These are phyloP conservation scores for Capniomyces stellatus DNA, from an alignment of 371 early-diverging fungal genomes.

Conservation along the genomic window DNA sequence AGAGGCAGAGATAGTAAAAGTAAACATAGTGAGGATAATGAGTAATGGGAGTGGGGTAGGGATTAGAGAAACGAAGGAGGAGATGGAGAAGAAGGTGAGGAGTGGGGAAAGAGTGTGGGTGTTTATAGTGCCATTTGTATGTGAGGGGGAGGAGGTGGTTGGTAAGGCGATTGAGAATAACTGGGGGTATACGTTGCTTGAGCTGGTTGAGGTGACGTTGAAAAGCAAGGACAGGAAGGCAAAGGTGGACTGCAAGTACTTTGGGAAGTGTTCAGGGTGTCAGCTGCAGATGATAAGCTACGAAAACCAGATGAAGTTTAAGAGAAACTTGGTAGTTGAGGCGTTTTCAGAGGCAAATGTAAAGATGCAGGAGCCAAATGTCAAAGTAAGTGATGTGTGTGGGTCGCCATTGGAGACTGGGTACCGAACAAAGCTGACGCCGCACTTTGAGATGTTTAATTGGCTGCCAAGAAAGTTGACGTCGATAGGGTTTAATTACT, in stretches of 20 bases:
- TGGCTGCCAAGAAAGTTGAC: slow-evolving; percentile 5
- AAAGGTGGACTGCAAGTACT: slow-evolving; percentile 34
- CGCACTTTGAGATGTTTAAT: slow-evolving; percentile 31
- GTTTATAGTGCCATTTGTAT: slow-evolving; percentile 30
- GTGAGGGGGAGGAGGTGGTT: slow-evolving; percentile 29
- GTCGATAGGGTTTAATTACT: slow-evolving; percentile 33
- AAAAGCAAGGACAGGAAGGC: not conserved
- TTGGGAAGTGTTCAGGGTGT: slow-evolving; percentile 38
- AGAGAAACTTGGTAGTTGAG: slow-evolving; percentile 26
- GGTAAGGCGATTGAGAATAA: slow-evolving; percentile 29
- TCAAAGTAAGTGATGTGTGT: slow-evolving; percentile 6
- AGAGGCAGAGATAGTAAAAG: slow-evolving; percentile 1
- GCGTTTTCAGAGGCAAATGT: slow-evolving; percentile 22
- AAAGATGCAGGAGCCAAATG: slow-evolving; percentile 9
- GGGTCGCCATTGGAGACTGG: slow-evolving; percentile 29
- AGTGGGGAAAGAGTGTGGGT: slow-evolving; percentile 25
- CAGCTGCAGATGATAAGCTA: slow-evolving; percentile 38
- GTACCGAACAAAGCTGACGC: slow-evolving; percentile 43
- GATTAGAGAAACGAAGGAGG: slow-evolving; percentile 11
- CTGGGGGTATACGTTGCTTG: slow-evolving; percentile 36
- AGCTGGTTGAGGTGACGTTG: slow-evolving; percentile 30
- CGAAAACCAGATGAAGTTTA: slow-evolving; percentile 32
- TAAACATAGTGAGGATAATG: slow-evolving; percentile 15
- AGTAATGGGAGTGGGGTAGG: slow-evolving; percentile 20
- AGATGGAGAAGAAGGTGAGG: slow-evolving; percentile 7